Evolutionary conservation across 148 eudicot genomes (phyloP).

Genomic region (Rhododendron ferrugineum): DNA sequence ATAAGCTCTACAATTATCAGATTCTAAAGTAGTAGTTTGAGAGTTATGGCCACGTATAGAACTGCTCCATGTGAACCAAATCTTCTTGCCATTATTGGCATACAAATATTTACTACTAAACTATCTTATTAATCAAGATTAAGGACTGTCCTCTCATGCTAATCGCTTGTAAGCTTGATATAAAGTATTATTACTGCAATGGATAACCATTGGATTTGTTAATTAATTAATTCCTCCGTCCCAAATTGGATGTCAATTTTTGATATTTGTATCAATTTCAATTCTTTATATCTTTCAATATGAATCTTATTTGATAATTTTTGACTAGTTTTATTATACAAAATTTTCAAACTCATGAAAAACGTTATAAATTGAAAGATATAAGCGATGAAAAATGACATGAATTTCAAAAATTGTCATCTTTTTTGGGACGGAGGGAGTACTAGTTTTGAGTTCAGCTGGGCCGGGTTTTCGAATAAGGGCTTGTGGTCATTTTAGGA

Average conservation of each 20-base stretch:
- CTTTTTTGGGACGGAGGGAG: too few relatives aligned
- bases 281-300: too few relatives aligned
- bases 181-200: not conserved
- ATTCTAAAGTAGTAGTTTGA: not conserved
- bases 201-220: not conserved
- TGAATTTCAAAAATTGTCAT: too few relatives aligned
- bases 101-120: not conserved
- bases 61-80: conserved; percentile 3
- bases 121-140: not conserved
- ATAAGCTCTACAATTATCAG: not conserved
- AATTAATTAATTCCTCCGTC: too few relatives aligned
- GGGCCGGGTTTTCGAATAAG: not conserved
- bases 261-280: too few relatives aligned
- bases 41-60: not conserved
- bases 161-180: not conserved
- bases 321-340: too few relatives aligned
- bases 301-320: too few relatives aligned
- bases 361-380: too few relatives aligned
- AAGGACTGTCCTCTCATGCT: not conserved
- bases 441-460: not conserved
- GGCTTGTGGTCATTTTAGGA: not conserved
- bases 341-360: too few relatives aligned
- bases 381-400: too few relatives aligned
- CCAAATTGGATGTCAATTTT: too few relatives aligned
- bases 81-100: conserved; percentile 1